These are phyloP conservation scores for Lupinus albus DNA, from an alignment of 306 rosid species.

Conservation along the genomic window DNA sequence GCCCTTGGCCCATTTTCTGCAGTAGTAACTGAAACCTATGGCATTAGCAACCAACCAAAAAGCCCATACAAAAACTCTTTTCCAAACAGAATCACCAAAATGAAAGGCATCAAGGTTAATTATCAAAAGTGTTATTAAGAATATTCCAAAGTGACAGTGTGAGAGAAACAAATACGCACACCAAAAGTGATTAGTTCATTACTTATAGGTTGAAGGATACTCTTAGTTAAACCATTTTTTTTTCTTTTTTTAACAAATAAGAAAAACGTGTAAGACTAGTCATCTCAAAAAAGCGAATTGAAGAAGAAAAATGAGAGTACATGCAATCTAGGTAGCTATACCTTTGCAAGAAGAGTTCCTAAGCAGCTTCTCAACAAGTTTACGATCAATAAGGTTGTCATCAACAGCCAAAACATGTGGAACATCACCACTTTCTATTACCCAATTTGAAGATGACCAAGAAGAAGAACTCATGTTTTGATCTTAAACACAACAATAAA, in stretches of 20 bases:
- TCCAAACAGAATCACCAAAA: neutral
- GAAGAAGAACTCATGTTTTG: constrained; percentile 52
- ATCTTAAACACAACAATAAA: neutral
- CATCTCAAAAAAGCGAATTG: neutral
- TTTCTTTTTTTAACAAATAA: neutral
- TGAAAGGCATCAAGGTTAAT: too few species aligned
- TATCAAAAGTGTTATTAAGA: neutral
- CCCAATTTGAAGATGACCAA: constrained; percentile 48
- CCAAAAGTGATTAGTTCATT: too few species aligned
- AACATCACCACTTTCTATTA: constrained; percentile 60
- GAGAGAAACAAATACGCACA: too few species aligned
- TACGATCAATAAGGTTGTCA: constrained; percentile 78
- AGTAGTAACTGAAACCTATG: constrained; percentile 67
- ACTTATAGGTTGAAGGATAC: too few species aligned
- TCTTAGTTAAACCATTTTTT: too few species aligned
- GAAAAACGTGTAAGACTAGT: constrained; percentile 27
- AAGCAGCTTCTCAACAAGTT: constrained; percentile 80
- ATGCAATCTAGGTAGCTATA: neutral
- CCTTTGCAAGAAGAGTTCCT: constrained; percentile 86
- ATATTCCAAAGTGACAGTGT: too few species aligned
- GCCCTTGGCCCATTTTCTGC: constrained; percentile 90
- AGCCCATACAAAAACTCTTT: constrained; percentile 21
- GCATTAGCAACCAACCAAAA: constrained; percentile 20
- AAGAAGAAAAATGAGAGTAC: neutral
- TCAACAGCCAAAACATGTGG: constrained; percentile 97